Conservation (phyloP, 768 basidiomycete genomes). For the Leccinum incarnatum region DNA sequence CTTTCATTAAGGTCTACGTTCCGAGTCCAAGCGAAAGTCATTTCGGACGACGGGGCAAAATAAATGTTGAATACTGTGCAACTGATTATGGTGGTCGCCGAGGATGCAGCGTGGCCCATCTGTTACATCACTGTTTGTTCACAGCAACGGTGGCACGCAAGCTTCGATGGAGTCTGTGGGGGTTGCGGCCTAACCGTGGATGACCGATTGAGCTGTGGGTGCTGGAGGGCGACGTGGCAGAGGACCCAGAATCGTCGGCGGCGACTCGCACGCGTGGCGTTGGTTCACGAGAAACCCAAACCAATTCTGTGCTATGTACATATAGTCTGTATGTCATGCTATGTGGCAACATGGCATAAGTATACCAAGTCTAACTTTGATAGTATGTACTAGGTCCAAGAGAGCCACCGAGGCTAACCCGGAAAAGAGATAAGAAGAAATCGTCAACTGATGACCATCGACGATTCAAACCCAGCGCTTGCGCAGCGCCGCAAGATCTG, state of each 20-base stretch:
- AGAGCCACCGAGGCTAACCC: not conserved
- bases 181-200: no score
- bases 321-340: not conserved
- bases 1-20: not conserved
- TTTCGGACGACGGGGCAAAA: not conserved
- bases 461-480: not conserved
- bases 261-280: no score
- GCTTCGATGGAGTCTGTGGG: no score
- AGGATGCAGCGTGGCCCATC: not conserved
- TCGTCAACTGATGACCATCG: not conserved
- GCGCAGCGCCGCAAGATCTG: not conserved
- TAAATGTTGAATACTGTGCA: not conserved
- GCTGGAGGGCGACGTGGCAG: not conserved
- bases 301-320: not conserved
- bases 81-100: not conserved
- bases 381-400: not conserved
- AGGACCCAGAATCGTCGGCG: not conserved
- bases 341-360: not conserved
- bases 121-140: constrained; percentile 3
- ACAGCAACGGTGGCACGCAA: not conserved
- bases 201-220: not conserved
- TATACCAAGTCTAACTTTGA: not conserved
- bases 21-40: not conserved
- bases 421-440: not conserved
- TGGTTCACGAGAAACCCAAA: not conserved